phyloP scores from a whole-genome alignment of 148 eudicot genomes.

The Rhododendron ovatum region DNA sequence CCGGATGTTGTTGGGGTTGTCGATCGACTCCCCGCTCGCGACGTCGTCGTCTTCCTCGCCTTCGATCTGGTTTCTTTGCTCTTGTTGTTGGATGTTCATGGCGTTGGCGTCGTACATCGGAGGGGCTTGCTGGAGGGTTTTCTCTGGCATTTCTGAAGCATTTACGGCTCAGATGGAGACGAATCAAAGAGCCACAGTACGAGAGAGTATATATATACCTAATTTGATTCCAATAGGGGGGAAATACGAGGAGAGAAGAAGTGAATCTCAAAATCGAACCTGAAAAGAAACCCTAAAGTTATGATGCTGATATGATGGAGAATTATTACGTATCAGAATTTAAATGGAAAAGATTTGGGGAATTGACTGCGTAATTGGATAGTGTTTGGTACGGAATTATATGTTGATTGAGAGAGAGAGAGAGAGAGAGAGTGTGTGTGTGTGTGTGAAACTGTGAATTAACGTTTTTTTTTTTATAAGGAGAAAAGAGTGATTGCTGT shows the following conservation, averaged over 20 bases:
- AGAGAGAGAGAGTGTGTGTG: neutral
- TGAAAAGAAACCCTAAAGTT: neutral
- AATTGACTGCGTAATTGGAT: neutral
- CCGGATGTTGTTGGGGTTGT: slow-evolving; percentile 33
- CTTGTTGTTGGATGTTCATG: slow-evolving; percentile 19
- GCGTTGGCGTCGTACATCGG: slow-evolving; percentile 4
- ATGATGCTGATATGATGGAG: neutral
- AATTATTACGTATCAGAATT: neutral
- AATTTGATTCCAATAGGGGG: neutral
- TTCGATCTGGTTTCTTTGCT: slow-evolving; percentile 16
- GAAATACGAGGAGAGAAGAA: neutral
- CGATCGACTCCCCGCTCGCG: slow-evolving; percentile 40
- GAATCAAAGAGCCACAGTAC: neutral
- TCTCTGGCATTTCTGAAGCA: slow-evolving; percentile 13
- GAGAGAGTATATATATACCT: neutral
- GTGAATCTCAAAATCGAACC: neutral
- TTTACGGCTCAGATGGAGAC: neutral
- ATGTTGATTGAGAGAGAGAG: neutral
- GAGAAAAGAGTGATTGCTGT: no score
- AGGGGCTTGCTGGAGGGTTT: slow-evolving; percentile 1
- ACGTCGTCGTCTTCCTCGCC: slow-evolving; percentile 37
- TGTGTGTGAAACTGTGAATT: no score
- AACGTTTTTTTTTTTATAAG: no score
- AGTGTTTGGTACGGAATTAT: neutral
- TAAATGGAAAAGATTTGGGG: neutral